Percentiles rank a stretch among this genome's conserved stretches.
These are phyloP conservation scores for Kazachstania bromeliacearum DNA, from an alignment of 805 yeast genomes.

Conservation along the genomic window DNA sequence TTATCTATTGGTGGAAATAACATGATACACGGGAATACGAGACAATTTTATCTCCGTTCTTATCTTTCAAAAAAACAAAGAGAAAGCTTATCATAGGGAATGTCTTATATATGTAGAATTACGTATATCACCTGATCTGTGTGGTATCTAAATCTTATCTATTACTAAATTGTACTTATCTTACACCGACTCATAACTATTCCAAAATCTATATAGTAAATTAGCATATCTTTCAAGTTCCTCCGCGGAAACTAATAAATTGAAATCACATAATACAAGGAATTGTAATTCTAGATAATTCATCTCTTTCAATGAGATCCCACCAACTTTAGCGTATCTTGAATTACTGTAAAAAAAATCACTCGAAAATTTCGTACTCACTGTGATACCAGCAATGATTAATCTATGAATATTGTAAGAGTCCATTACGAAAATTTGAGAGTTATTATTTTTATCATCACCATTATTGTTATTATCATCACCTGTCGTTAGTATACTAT, in stretches of 20 bases:
- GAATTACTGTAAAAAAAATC: constrained; percentile 92
- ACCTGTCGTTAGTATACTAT: constrained; percentile 12
- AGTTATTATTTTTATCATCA: constrained; percentile 14
- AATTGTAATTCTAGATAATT: constrained; percentile 90
- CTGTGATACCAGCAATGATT: constrained; percentile 90
- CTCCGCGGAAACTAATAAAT: constrained; percentile 76
- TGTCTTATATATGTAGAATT: no score
- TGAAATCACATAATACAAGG: constrained; percentile 72
- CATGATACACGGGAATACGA: no score
- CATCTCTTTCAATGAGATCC: constrained; percentile 84
- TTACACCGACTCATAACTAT: constrained; percentile 1
- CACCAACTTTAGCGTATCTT: constrained; percentile 92
- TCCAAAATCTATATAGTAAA: constrained; percentile 55
- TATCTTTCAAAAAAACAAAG: no score
- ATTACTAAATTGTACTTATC: no score
- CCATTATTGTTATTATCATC: constrained; percentile 8
- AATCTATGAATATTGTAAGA: constrained; percentile 90
- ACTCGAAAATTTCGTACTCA: constrained; percentile 87
- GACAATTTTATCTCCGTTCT: no score
- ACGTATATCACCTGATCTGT: no score
- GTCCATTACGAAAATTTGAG: constrained; percentile 85
- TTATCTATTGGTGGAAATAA: no score
- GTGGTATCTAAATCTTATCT: no score
- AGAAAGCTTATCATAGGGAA: no score
- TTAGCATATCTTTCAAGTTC: constrained; percentile 90